Evolutionary conservation across 2,329 filamentous ascomycete genomes (phyloP).

Genomic region (Botrytis aclada): DNA sequence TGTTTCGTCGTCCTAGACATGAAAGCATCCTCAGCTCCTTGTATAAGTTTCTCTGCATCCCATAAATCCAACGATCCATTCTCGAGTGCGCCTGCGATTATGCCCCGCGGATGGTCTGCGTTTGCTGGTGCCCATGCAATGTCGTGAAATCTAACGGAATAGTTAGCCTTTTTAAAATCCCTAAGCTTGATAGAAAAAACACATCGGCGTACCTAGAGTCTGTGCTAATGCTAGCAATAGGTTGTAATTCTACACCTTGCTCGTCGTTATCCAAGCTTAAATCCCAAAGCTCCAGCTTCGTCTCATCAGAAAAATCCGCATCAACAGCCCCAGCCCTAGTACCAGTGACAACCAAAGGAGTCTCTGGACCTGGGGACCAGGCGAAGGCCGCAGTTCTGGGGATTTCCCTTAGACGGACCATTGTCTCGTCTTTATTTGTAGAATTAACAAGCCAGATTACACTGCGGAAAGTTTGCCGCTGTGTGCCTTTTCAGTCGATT

Average conservation of each 20-base stretch:
- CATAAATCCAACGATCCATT: slow-evolving; percentile 91
- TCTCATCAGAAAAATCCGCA: slow-evolving; percentile 96
- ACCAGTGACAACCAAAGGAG: slow-evolving; percentile 85
- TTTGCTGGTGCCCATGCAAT: slow-evolving; percentile 88
- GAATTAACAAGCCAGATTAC: slow-evolving; percentile 17
- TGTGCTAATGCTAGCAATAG: slow-evolving; percentile 76
- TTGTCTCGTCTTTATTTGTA: slow-evolving; percentile 42
- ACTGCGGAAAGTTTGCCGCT: slow-evolving; percentile 11
- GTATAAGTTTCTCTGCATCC: slow-evolving; percentile 72
- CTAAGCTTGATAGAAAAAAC: neutral
- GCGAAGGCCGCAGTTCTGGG: slow-evolving; percentile 95
- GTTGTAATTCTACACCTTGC: slow-evolving; percentile 78
- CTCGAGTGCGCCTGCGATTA: slow-evolving; percentile 93
- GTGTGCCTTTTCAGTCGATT: slow-evolving; percentile 9
- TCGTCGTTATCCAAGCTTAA: slow-evolving; percentile 74
- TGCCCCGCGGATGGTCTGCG: slow-evolving; percentile 74
- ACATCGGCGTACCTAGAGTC: slow-evolving; percentile 73
- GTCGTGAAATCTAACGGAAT: slow-evolving; percentile 78
- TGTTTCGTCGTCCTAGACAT: slow-evolving; percentile 88
- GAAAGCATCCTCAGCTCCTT: slow-evolving; percentile 64
- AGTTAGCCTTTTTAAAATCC: slow-evolving; percentile 18
- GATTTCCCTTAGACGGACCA: slow-evolving; percentile 97
- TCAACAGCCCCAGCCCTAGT: slow-evolving; percentile 94
- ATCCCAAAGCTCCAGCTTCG: slow-evolving; percentile 95
- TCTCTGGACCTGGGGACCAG: slow-evolving; percentile 80